Evolutionary conservation across 106 monocot species (phyloP), one percentile per base, ranked within the genome.

Genomic region (Allium sativum): DNA sequence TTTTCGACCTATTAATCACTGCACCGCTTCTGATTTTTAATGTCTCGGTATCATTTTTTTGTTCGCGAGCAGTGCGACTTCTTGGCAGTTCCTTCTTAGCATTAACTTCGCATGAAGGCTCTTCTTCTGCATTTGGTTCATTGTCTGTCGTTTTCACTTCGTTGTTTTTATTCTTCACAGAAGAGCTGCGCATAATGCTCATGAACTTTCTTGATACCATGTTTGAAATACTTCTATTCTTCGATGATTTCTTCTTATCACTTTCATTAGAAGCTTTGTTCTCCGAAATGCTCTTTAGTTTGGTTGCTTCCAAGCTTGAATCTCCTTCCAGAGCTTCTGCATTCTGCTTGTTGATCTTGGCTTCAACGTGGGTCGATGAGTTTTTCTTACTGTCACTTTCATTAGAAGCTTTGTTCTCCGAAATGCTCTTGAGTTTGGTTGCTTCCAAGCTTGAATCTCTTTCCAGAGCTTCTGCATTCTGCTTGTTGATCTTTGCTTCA

Each of bases 11-110:
- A 50, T 81, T 75, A 12, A 94, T 64, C 41, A 79, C 61, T 57
- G 74, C 81, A 31, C 80, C 90, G 60, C 71, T 64, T 54, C 64
- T 86, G 43, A 90, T 90, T 40, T 79, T 94, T 70, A 77, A 52
- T 21, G 73, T 48, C 57, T 59, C 18, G 9, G 68, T 4, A 63
- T 21, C 45, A 48, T 69, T 76, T 51, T 78, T 72, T 48, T 48
- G 14, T 17, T 59, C 66, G 8, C 43, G 44, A 21, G 44, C 21
- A 40, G 64, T 40, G 61, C 64, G 43, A 57, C 0, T 63, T 76
- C 66, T 80, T 73, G 53, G 70, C 13, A 22, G 10, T 44, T 7
- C 64, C 31, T 51, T 70, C 52, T 54, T 53, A 41, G 60, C 59
- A 45, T 56, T 65, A 47, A 12, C 22, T 8, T 40, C 51, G 66